Evolutionary conservation across 495 filamentous ascomycete genomes (phyloP), one percentile per base, ranked within the genome.

Genomic region (Cudoniella acicularis): DNA sequence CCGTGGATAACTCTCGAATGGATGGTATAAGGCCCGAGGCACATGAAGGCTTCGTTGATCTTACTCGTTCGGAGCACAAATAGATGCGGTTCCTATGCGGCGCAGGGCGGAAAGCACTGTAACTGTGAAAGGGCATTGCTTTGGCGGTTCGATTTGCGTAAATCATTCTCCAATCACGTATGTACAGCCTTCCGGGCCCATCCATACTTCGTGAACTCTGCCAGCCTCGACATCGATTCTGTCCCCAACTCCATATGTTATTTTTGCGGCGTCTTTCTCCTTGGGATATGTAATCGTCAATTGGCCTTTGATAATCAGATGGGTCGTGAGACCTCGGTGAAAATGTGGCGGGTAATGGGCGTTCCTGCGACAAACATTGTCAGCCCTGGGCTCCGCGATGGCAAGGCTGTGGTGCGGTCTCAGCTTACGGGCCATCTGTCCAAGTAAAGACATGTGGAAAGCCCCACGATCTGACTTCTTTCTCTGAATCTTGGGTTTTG

Each of bases 201-300:
- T 84, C 91, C 90, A 94, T 18, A 94, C 89, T 76, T 94, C 90
- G 72, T 94, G 91, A 10, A 83, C 56, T 45, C 83, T 80, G 0
- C 79, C 77, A 0, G 87, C 86, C 8, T 86, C 87, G 2, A 95
- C 89, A 73, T 93, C 89, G n/a, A 94, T 68, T 55, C 90, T 75
- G 13, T 78, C 82, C 0, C 90, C 90, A 1, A 76, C 76, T 0
- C 81, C 79, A 66, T 87, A 89, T 1, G 85, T 91, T 68, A 83
- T 82, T 71, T 86, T 90, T 57, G 69, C 79, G 0, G 76, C 76
- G 24, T 66, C 70, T 43, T 77, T 74, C 54, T 92, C 89, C 17
- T 86, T 70, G 0, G 89, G 90, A 66, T 92, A 94, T 0, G 78
- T 79, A 60, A 94, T 84, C 0, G 87, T 93, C 46, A 95, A 62